A percentile compares a stretch with the other conserved stretches of the same genome.
These are phyloP conservation scores for Luvunga scandens DNA, from an alignment of 345 rosid genomes.

Conservation along the genomic window DNA sequence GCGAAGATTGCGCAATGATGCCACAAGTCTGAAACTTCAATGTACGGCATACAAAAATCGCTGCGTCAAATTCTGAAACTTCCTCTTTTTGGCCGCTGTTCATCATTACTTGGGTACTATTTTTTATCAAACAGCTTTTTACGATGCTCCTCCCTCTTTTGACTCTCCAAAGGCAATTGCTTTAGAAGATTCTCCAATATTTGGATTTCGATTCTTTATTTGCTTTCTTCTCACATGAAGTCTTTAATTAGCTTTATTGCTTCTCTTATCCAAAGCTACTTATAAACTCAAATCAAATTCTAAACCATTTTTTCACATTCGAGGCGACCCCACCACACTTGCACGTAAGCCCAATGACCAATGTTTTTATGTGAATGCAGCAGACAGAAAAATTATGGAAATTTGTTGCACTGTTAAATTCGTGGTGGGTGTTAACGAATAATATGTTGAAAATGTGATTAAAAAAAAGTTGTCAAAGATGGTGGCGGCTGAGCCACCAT, in stretches of 20 bases:
- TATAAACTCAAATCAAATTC: neutral
- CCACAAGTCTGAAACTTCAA: neutral
- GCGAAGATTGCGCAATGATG: conserved; percentile 13
- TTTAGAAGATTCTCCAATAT: conserved; percentile 27
- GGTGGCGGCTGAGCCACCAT: too few species aligned
- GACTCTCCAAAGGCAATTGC: conserved; percentile 3
- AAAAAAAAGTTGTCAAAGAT: too few species aligned
- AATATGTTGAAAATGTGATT: too few species aligned
- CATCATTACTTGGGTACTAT: conserved; percentile 3
- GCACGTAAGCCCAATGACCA: too few species aligned
- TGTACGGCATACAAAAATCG: neutral
- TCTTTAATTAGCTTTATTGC: neutral
- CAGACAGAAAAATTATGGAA: too few species aligned
- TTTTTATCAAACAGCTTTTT: neutral
- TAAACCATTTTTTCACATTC: too few species aligned
- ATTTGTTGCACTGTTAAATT: too few species aligned
- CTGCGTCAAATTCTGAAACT: conserved; percentile 5
- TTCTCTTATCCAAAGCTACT: neutral
- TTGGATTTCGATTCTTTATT: neutral
- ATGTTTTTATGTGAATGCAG: too few species aligned
- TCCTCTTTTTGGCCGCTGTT: neutral
- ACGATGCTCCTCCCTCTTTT: conserved; percentile 8
- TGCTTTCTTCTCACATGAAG: neutral
- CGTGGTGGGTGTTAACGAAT: too few species aligned
- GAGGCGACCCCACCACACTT: too few species aligned